Evolutionary conservation across 1,284 basidiomycete genomes (phyloP).

Genomic region (Pascua guehoae): DNA sequence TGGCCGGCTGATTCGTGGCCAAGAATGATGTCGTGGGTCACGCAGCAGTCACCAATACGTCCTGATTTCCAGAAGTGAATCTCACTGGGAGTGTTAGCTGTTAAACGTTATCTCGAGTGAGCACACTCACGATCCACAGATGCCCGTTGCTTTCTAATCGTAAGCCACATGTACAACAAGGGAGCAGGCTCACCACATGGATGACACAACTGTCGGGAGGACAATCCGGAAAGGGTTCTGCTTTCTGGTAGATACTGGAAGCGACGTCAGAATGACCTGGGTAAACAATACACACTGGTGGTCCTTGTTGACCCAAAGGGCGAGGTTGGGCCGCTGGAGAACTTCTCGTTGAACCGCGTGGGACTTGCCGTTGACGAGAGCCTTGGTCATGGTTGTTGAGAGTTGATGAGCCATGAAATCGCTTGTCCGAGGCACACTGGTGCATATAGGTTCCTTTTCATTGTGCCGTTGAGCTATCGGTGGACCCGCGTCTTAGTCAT

Average conservation of each 20-base stretch:
- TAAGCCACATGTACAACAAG: constrained; percentile 1
- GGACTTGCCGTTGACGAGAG: neutral
- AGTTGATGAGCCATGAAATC: too few species aligned
- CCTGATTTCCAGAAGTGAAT: constrained; percentile 33
- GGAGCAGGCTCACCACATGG: constrained; percentile 16
- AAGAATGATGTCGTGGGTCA: constrained; percentile 38
- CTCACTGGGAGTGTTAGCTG: constrained; percentile 12
- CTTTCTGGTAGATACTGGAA: constrained; percentile 25
- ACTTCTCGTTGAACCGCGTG: constrained; percentile 12
- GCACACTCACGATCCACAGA: constrained; percentile 19
- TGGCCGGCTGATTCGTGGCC: constrained; percentile 50
- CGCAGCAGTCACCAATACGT: constrained; percentile 33
- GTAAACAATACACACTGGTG: constrained; percentile 19
- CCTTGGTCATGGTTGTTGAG: too few species aligned
- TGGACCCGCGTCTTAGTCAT: too few species aligned
- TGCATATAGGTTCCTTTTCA: too few species aligned
- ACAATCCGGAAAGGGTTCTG: constrained; percentile 27
- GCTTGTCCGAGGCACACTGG: too few species aligned
- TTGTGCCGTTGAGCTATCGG: too few species aligned
- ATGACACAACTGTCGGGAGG: constrained; percentile 27
- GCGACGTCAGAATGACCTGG: neutral
- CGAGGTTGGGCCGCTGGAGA: constrained; percentile 26
- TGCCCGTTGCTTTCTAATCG: constrained; percentile 20
- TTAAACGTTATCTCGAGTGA: neutral
- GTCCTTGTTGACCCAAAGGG: constrained; percentile 33